These are phyloP conservation scores for Fusarium sp. DNA, from an alignment of 2,329 filamentous ascomycete species.

Conservation along the genomic window DNA sequence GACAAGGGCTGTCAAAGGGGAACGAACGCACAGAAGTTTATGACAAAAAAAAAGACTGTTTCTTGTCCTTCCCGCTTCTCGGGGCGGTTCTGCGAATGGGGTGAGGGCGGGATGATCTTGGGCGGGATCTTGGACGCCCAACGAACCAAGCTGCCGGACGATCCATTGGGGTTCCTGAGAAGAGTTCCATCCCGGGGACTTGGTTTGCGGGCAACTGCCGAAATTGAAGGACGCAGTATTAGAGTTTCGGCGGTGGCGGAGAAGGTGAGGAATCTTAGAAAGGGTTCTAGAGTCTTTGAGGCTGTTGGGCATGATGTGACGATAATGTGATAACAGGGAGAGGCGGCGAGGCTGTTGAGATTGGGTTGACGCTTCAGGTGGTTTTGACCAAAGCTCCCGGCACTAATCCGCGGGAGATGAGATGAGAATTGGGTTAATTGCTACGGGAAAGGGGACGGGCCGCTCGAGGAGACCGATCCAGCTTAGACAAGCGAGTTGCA, in stretches of 20 bases:
- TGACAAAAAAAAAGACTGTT: conserved; percentile 5
- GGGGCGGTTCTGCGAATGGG: conserved; percentile 28
- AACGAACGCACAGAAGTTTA: conserved; percentile 25
- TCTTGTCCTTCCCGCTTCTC: conserved; percentile 3
- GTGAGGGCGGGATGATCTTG: conserved; percentile 27
- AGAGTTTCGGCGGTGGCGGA: conserved; percentile 7
- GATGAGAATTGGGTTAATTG: not conserved
- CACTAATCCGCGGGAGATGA: not conserved
- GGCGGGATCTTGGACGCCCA: conserved; percentile 37
- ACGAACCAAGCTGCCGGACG: conserved; percentile 36
- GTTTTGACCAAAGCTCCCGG: not conserved
- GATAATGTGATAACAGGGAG: not conserved
- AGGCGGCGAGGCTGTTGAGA: not conserved
- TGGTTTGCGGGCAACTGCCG: conserved; percentile 2
- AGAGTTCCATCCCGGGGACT: not conserved
- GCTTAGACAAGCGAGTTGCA: conserved; percentile 2
- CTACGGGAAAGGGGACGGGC: conserved; percentile 8
- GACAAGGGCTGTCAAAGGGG: not conserved
- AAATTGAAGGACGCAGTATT: not conserved
- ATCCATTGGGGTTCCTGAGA: not conserved
- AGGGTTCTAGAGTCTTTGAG: conserved; percentile 1
- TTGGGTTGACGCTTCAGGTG: not conserved
- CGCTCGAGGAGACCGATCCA: conserved; percentile 10
- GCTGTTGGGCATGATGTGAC: not conserved
- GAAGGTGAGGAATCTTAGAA: conserved; percentile 1